A percentile compares a stretch with the other conserved stretches of the same genome.
Conservation (phyloP, 805 yeast species). For the Dipodascopsis uninucleata region DNA sequence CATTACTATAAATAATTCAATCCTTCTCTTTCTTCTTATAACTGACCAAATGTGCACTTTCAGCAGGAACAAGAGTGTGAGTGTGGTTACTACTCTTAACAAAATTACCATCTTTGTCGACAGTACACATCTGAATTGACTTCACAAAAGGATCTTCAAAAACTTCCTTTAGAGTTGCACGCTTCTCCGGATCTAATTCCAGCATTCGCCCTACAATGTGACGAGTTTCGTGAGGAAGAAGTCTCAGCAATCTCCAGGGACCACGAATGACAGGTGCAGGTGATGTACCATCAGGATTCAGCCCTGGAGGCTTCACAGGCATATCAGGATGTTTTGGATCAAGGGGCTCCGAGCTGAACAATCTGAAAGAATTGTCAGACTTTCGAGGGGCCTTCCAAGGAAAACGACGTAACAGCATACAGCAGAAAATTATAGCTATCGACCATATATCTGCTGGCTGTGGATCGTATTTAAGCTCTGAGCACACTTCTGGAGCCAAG, state of each 20-base stretch:
- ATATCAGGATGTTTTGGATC: slow-evolving; percentile 23
- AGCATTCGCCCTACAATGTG: slow-evolving; percentile 63
- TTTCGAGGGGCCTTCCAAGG: slow-evolving; percentile 94
- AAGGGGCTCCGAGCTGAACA: slow-evolving; percentile 49
- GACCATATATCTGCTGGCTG: slow-evolving; percentile 91
- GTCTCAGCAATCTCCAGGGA: slow-evolving; percentile 65
- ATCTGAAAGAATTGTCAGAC: slow-evolving; percentile 67
- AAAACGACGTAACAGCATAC: slow-evolving; percentile 80
- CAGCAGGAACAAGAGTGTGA: slow-evolving; percentile 39
- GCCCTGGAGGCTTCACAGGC: slow-evolving; percentile 27
- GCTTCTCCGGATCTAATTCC: slow-evolving; percentile 50
- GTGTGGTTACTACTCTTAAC: slow-evolving; percentile 32
- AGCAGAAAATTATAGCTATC: slow-evolving; percentile 83
- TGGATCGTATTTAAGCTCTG: slow-evolving; percentile 64
- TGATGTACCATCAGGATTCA: slow-evolving; percentile 29
- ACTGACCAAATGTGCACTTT: slow-evolving; percentile 36
- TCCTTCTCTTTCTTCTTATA: slow-evolving; percentile 32
- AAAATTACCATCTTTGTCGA: slow-evolving; percentile 29
- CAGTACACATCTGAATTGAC: slow-evolving; percentile 53
- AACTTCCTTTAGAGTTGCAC: slow-evolving; percentile 59
- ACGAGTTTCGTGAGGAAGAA: slow-evolving; percentile 67
- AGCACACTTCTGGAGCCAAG: slow-evolving; percentile 85
- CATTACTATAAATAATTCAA: too few species aligned
- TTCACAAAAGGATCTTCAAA: slow-evolving; percentile 55
- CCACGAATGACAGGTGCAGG: slow-evolving; percentile 52